These are phyloP conservation scores for Vanderwaltozyma tropicalis DNA, from an alignment of 805 yeast species.

Conservation along the genomic window DNA sequence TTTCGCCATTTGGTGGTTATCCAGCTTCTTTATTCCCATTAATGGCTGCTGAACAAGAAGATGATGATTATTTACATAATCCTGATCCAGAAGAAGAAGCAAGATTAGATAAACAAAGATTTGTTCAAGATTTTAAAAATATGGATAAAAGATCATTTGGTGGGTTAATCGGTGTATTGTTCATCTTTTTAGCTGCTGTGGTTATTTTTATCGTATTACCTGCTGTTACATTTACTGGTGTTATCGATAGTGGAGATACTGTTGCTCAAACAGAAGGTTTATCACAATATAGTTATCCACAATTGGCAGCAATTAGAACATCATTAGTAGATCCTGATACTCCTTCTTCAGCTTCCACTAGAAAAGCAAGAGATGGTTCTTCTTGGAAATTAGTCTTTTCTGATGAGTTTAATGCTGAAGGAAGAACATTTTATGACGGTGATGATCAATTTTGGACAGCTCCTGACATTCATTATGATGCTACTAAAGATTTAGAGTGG, in stretches of 20 bases:
- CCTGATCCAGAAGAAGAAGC: slow-evolving; percentile 95
- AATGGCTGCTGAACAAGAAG: slow-evolving; percentile 84
- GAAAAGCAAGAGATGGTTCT: slow-evolving; percentile 49
- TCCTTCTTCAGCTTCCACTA: slow-evolving; percentile 39
- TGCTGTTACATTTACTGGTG: slow-evolving; percentile 73
- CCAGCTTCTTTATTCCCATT: slow-evolving; percentile 90
- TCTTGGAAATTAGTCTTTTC: slow-evolving; percentile 72
- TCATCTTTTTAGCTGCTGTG: slow-evolving; percentile 49
- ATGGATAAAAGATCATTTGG: slow-evolving; percentile 54
- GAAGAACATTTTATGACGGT: slow-evolving; percentile 80
- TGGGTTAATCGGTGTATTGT: slow-evolving; percentile 51
- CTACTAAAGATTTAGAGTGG: slow-evolving; percentile 89
- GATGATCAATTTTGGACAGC: slow-evolving; percentile 91
- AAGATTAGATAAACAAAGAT: slow-evolving; percentile 61
- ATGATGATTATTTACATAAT: slow-evolving; percentile 89
- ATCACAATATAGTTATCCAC: slow-evolving; percentile 41
- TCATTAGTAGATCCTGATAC: slow-evolving; percentile 53
- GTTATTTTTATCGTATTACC: slow-evolving; percentile 74
- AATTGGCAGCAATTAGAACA: slow-evolving; percentile 42
- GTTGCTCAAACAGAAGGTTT: slow-evolving; percentile 36
- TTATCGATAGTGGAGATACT: slow-evolving; percentile 24
- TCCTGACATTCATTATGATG: slow-evolving; percentile 72
- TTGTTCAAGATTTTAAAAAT: slow-evolving; percentile 50
- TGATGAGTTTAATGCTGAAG: slow-evolving; percentile 85
- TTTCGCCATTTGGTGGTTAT: slow-evolving; percentile 92